Evolutionary conservation across 805 yeast genomes (phyloP), one percentile per base, ranked within the genome.

Genomic region (Ogataea thermomethanolica): DNA sequence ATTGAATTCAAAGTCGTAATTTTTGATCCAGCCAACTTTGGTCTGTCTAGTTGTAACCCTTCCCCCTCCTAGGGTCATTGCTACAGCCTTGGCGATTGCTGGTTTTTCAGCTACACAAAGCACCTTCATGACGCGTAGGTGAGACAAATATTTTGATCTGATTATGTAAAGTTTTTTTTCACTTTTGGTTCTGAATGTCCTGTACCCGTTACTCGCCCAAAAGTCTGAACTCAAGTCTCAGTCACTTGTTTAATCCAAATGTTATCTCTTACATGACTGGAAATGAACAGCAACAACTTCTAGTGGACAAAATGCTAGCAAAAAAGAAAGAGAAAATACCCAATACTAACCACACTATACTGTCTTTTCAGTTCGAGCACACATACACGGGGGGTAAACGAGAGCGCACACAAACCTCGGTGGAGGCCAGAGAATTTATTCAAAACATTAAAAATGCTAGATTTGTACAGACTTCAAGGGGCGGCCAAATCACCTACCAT

Each of bases 61-160:
- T 1, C 95, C 95, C 6, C 95, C 95, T 12, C 93, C 80, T 2
- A 93, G 72, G 1, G 82, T 81, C 27, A 64, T 59, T 0, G 95
- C 74, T 9, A 93, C 89, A 9, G 87, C 83, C 58, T 82, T 87
- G 3, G 97, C 95, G 35, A 93, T 93, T 1, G 96, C 86, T 41
- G 95, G 95, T 64, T 93, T 93, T 66, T 93, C 99, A 2, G 99
- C 99, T 41, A 93, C 96, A 65, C 97, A 91, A 34, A 93, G 75
- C 4, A 93, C 77, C 50, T 68, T 80, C 93, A 86, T 84, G 24
- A 34, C 38, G 43, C 38, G 42, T 38, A 6, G 20, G 14, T 12
- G 9, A 25, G 29, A 33, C 15, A 33, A 33, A 32, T 24, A 13
- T 38, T 33, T 32, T 23, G 33, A 32, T 33, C 33, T 17, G 42